Conservation (phyloP, 2,329 filamentous ascomycete species). For the Anthostomella pinea region DNA sequence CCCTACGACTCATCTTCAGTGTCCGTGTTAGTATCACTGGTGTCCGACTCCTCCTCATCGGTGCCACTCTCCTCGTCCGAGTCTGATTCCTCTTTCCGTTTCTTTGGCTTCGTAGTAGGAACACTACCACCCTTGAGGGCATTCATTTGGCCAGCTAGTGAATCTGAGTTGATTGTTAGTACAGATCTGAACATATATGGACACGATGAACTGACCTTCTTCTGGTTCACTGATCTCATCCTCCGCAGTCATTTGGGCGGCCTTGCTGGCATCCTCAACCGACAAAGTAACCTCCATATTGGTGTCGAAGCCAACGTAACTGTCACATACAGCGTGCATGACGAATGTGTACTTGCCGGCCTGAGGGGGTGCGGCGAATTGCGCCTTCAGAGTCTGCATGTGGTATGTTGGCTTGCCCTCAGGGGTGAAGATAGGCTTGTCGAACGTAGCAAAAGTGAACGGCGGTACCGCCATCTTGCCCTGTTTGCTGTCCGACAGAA, state of each 20-base stretch:
- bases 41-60: constrained; percentile 67
- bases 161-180: constrained; percentile 8
- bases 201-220: constrained; percentile 67
- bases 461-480: constrained; percentile 96
- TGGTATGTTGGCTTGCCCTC: constrained; percentile 86
- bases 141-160: constrained; percentile 83
- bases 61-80: constrained; percentile 81
- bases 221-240: constrained; percentile 98
- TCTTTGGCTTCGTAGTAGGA: constrained; percentile 55
- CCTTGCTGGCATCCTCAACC: constrained; percentile 86
- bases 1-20: constrained; percentile 59
- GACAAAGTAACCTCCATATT: constrained; percentile 86
- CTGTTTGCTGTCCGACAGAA: constrained; percentile 90
- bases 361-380: constrained; percentile 92
- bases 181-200: background rate
- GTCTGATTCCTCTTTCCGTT: constrained; percentile 50
- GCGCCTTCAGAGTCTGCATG: constrained; percentile 94
- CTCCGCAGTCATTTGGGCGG: constrained; percentile 73
- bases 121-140: constrained; percentile 71
- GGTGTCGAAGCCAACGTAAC: constrained; percentile 90
- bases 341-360: constrained; percentile 91
- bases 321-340: constrained; percentile 91
- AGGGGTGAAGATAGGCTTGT: constrained; percentile 79
- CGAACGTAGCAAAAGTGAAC: constrained; percentile 91
- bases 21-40: constrained; percentile 66